phyloP scores from a whole-genome alignment of 2,329 filamentous ascomycete species.

The Aspergillus fischeri region DNA sequence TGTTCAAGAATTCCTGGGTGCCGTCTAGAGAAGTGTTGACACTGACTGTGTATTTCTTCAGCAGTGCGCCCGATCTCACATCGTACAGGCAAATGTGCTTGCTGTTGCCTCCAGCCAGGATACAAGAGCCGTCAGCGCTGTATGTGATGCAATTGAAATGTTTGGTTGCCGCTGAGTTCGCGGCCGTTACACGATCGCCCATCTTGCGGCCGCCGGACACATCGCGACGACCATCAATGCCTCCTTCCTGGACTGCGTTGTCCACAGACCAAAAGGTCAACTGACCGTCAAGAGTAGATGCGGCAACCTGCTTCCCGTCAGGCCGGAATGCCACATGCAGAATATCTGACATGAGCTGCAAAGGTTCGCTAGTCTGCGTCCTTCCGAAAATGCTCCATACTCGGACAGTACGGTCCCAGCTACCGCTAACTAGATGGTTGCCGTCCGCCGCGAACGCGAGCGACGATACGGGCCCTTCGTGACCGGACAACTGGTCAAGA shows the following conservation, averaged over 20 bases:
- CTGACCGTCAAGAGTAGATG: conserved; percentile 90
- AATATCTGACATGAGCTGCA: conserved; percentile 89
- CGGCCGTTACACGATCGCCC: conserved; percentile 82
- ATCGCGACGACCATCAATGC: conserved; percentile 84
- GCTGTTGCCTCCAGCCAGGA: conserved; percentile 90
- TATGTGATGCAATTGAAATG: conserved; percentile 84
- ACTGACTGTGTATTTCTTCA: conserved; percentile 94
- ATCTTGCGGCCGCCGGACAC: conserved; percentile 88
- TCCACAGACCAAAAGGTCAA: conserved; percentile 91
- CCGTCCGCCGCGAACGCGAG: conserved; percentile 87
- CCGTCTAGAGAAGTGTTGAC: conserved; percentile 93
- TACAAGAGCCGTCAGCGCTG: conserved; percentile 84
- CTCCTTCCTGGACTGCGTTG: conserved; percentile 79
- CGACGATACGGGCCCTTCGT: conserved; percentile 88
- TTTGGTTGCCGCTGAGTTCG: conserved; percentile 86
- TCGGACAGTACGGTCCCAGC: conserved; percentile 93
- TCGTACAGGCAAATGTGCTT: conserved; percentile 98
- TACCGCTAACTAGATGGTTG: conserved; percentile 78
- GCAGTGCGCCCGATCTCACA: conserved; percentile 81
- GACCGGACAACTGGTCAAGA: conserved; percentile 82
- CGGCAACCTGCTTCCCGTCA: conserved; percentile 84
- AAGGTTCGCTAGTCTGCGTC: conserved; percentile 89
- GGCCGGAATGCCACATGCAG: conserved; percentile 81
- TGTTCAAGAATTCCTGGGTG: conserved; percentile 96
- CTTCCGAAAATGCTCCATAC: conserved; percentile 95